Conservation (phyloP, 495 filamentous ascomycete species). For the Articulospora tetracladia region DNA sequence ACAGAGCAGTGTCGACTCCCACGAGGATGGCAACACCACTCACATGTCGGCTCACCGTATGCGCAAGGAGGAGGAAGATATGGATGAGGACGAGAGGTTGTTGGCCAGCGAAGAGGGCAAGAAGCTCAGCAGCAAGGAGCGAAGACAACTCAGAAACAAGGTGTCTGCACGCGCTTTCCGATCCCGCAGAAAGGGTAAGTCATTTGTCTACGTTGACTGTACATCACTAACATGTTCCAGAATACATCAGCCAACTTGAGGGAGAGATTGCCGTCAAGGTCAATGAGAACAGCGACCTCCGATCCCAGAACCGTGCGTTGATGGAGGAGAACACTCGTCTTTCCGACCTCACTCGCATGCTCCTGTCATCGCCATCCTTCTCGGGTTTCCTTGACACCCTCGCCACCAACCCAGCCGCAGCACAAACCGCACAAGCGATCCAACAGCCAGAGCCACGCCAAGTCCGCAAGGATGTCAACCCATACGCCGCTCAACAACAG, state of each 20-base stretch:
- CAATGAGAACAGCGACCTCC: slow-evolving; percentile 68
- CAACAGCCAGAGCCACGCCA: slow-evolving; percentile 30
- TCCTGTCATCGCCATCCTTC: slow-evolving; percentile 85
- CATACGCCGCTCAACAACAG: slow-evolving; percentile 52
- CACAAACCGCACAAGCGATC: slow-evolving; percentile 26
- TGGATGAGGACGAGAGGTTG: slow-evolving; percentile 95
- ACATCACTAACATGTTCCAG: slow-evolving; percentile 55
- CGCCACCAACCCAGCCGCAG: slow-evolving; percentile 44
- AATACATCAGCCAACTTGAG: slow-evolving; percentile 94
- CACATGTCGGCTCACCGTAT: slow-evolving; percentile 49
- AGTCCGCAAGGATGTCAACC: slow-evolving; percentile 60
- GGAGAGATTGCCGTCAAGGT: slow-evolving; percentile 70
- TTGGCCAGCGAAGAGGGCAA: slow-evolving; percentile 96
- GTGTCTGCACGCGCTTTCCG: slow-evolving; percentile 96
- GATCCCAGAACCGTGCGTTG: slow-evolving; percentile 66
- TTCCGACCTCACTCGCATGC: slow-evolving; percentile 72
- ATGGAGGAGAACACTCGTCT: slow-evolving; percentile 77
- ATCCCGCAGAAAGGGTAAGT: slow-evolving; percentile 88
- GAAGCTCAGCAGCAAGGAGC: slow-evolving; percentile 91
- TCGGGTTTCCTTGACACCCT: slow-evolving; percentile 75
- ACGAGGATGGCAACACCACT: slow-evolving; percentile 43
- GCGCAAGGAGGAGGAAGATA: slow-evolving; percentile 90
- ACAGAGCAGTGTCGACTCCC: slow-evolving; percentile 51
- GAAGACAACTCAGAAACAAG: slow-evolving; percentile 93
- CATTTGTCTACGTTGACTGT: slow-evolving; percentile 2